Percentiles rank a stretch among this genome's conserved stretches.
phyloP scores from a whole-genome alignment of 805 yeast species.

The Huiozyma sinensis region DNA sequence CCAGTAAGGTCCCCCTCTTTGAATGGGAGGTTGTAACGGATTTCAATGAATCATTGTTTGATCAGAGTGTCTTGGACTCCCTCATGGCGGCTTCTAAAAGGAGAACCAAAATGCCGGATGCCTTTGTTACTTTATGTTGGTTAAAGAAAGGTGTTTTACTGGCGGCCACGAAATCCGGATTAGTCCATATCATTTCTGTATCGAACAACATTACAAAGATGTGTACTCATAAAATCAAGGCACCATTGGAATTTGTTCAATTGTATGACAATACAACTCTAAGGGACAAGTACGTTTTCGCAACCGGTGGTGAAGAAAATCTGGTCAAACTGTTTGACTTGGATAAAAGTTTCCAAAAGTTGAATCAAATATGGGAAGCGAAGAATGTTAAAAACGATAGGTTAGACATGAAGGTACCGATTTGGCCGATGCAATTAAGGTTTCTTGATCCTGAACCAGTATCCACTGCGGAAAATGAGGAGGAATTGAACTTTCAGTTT shows the following conservation, averaged over 20 bases:
- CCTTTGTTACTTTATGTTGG: slow-evolving; percentile 28
- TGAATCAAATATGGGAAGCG: slow-evolving; percentile 47
- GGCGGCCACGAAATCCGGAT: slow-evolving; percentile 30
- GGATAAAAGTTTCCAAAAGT: slow-evolving; percentile 14
- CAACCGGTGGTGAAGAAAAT: slow-evolving; percentile 79
- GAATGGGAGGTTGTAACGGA: slow-evolving; percentile 2
- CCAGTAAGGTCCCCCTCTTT: not conserved
- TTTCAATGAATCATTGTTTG: slow-evolving; percentile 16
- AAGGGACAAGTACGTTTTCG: slow-evolving; percentile 34
- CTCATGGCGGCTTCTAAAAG: slow-evolving; percentile 18
- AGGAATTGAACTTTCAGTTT: slow-evolving; percentile 31
- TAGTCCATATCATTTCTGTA: slow-evolving; percentile 22
- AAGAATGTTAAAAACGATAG: slow-evolving; percentile 76
- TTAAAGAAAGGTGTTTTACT: slow-evolving; percentile 22
- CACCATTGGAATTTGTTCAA: slow-evolving; percentile 38
- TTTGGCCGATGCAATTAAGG: slow-evolving; percentile 53
- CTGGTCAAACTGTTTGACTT: slow-evolving; percentile 23
- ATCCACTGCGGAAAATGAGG: slow-evolving; percentile 8
- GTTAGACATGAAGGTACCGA: slow-evolving; percentile 70
- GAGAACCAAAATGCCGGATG: slow-evolving; percentile 27
- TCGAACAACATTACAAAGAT: slow-evolving; percentile 8
- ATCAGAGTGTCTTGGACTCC: slow-evolving; percentile 14
- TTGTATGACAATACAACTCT: slow-evolving; percentile 36
- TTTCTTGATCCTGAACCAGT: slow-evolving; percentile 33
- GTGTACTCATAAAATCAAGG: slow-evolving; percentile 28